Base-by-base conservation (phyloP, 2,329 filamentous ascomycete species). In the Pseudogymnoascus sp. region DNA sequence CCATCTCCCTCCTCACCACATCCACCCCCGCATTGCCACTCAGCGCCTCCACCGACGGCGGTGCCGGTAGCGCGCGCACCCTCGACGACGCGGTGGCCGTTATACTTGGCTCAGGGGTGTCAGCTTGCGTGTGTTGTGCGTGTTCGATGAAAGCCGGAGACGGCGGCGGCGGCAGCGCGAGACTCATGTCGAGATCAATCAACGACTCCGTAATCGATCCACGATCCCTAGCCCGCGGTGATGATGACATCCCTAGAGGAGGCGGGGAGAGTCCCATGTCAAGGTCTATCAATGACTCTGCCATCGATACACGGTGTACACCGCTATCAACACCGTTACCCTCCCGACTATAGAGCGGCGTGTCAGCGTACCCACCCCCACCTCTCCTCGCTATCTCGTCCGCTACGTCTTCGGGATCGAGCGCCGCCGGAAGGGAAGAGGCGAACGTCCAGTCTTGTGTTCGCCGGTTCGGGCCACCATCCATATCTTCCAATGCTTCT, bases 381-480 rank as follows among this genome's bases (percentile, higher is more conserved):
- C 22, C 22, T 2, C 22, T 22, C 2, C 22, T 4, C 4, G 4
- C 22, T 4, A 4, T 7, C 30, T 2, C 9, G 9, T 32, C 30
- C 34, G 11, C n/a, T n/a, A n/a, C 34, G 5, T n/a, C 34, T n/a
- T 12, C 14, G 34, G 5, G 34, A 14, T 35, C 34, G 6, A n/a
- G 3, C 11, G 78, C 77, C 30, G 30, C 30, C 0, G 76, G 73
- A 4, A 76, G 75, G 70, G 76, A 77, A 6, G 77, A 75, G 1
- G 79, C 79, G 65, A 81, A 81, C 61, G 79, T 80, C 81, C 81
- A 84, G 63, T 83, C 81, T 59, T 76, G 78, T 2, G 79, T 81
- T 37, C 34, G 34, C n/a, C 34, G 34, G 14, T 35, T 14, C 14
- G 34, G 12, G 11, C n/a, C 34, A n/a, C 34, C 34, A 5, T 12